phyloP scores from a whole-genome alignment of 495 filamentous ascomycete species.

The Letharia lupina region DNA sequence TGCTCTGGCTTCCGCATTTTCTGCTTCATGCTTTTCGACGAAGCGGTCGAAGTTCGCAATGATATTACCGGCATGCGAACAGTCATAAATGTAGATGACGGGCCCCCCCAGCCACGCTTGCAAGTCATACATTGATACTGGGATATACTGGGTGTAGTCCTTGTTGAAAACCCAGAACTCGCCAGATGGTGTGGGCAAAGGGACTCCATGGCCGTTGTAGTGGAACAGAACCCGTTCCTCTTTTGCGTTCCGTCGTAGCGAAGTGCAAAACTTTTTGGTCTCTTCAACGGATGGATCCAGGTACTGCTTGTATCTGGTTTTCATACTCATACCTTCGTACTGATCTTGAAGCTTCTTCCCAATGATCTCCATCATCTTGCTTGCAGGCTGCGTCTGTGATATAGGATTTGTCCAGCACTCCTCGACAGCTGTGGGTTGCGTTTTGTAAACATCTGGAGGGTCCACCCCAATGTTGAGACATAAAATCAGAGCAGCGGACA shows the following conservation, averaged over 20 bases:
- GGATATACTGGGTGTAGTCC: slow-evolving; percentile 98
- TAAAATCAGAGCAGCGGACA: slow-evolving; percentile 85
- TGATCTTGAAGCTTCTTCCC: slow-evolving; percentile 91
- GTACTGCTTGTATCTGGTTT: slow-evolving; percentile 93
- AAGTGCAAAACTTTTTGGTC: slow-evolving; percentile 89
- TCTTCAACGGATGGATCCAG: slow-evolving; percentile 94
- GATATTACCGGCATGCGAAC: slow-evolving; percentile 91
- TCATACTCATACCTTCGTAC: slow-evolving; percentile 87
- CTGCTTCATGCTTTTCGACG: slow-evolving; percentile 84
- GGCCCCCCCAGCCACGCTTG: slow-evolving; percentile 94
- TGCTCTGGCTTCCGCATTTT: slow-evolving; percentile 62
- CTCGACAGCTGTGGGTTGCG: slow-evolving; percentile 80
- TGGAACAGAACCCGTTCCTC: slow-evolving; percentile 93
- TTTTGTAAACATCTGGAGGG: slow-evolving; percentile 91
- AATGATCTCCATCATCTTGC: slow-evolving; percentile 83
- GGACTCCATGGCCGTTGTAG: slow-evolving; percentile 98
- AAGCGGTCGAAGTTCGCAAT: slow-evolving; percentile 89
- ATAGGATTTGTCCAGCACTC: slow-evolving; percentile 96
- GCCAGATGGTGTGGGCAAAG: slow-evolving; percentile 86
- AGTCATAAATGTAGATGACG: slow-evolving; percentile 95
- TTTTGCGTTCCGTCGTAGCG: slow-evolving; percentile 81
- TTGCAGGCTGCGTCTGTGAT: slow-evolving; percentile 60
- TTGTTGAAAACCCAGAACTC: slow-evolving; percentile 99
- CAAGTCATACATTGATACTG: slow-evolving; percentile 89
- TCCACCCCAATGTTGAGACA: slow-evolving; percentile 98